Evolutionary conservation across 2,329 filamentous ascomycete genomes (phyloP).

Genomic region (Venturia effusa): DNA sequence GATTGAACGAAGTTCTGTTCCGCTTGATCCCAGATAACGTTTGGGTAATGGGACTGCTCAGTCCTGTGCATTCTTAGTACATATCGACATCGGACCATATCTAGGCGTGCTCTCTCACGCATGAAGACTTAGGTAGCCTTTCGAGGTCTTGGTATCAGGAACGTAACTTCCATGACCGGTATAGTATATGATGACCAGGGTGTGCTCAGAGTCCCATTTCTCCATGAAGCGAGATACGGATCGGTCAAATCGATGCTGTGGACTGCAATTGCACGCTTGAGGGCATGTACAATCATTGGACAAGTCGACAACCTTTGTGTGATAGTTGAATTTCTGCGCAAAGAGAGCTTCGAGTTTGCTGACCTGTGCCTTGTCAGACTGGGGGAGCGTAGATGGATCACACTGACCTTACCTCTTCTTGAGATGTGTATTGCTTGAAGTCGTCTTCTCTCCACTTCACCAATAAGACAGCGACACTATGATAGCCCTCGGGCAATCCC

Average conservation of each 20-base stretch:
- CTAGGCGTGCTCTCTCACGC: neutral
- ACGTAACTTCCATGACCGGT: constrained; percentile 7
- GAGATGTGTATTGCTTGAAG: neutral
- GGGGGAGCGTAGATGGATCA: neutral
- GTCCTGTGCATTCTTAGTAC: neutral
- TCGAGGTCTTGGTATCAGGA: neutral
- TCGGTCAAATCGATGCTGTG: constrained; percentile 1
- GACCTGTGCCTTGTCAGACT: neutral
- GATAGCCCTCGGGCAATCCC: neutral
- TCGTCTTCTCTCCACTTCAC: constrained; percentile 1
- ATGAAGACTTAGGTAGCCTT: neutral
- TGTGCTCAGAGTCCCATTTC: neutral
- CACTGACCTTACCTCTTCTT: neutral
- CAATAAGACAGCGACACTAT: constrained; percentile 2
- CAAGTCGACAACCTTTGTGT: neutral
- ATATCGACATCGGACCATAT: neutral
- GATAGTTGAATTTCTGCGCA: neutral
- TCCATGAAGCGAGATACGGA: neutral
- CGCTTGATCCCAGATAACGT: neutral
- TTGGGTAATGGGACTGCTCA: neutral
- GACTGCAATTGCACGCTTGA: neutral
- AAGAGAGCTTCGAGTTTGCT: neutral
- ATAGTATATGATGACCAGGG: constrained; percentile 10
- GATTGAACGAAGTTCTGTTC: neutral
- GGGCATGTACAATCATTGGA: neutral